Conservation (phyloP, 371 early-diverging fungal genomes). For the Capniomyces stellatus region DNA sequence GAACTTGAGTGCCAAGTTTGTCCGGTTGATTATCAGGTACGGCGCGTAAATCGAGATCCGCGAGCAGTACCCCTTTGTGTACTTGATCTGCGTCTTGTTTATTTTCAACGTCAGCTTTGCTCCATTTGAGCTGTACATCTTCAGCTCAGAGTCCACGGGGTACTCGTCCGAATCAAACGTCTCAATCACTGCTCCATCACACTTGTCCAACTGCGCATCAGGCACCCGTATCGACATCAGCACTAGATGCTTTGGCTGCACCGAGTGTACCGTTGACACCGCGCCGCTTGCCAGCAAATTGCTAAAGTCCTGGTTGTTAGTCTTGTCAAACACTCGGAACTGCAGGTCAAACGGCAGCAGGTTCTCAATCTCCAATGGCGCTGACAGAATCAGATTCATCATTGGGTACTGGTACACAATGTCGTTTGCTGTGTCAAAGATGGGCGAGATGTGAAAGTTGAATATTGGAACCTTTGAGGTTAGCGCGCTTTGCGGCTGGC, state of each 20-base stretch:
- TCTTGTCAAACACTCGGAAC: conserved; percentile 57
- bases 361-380: conserved; percentile 91
- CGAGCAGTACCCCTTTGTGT: conserved; percentile 19
- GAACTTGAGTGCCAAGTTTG: conserved; percentile 61
- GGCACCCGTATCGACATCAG: conserved; percentile 54
- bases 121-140: conserved; percentile 43
- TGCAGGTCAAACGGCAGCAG: conserved; percentile 75
- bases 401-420: conserved; percentile 44
- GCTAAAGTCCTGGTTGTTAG: conserved; percentile 39
- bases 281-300: conserved; percentile 52
- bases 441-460: conserved; percentile 18
- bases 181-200: conserved; percentile 74
- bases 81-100: conserved; percentile 23
- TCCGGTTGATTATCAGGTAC: conserved; percentile 78
- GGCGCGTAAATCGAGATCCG: conserved; percentile 39
- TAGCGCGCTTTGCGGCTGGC: conserved; percentile 47
- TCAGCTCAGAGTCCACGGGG: conserved; percentile 45
- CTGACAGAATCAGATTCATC: conserved; percentile 62
- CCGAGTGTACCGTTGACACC: conserved; percentile 57
- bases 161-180: conserved; percentile 49
- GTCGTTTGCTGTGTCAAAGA: conserved; percentile 10
- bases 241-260: conserved; percentile 67
- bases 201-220: conserved; percentile 40
- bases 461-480: conserved; percentile 8
- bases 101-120: conserved; percentile 43